Evolutionary conservation across 2,329 filamentous ascomycete species (phyloP).

Genomic region (Nemania serpens): DNA sequence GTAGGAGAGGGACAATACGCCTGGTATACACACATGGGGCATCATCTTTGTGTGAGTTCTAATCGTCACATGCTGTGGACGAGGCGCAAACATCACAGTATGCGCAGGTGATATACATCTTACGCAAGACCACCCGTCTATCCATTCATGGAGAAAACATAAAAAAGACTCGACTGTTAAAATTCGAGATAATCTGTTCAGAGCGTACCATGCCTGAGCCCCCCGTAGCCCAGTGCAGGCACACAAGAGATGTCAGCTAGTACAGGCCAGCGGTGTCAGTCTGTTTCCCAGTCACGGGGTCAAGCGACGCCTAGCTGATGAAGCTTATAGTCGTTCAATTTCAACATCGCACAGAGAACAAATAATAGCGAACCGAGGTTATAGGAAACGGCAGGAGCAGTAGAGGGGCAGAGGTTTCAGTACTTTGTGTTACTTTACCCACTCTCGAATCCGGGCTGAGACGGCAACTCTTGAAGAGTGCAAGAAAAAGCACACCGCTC

Average conservation of each 20-base stretch:
- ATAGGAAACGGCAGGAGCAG: background rate
- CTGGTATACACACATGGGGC: too few relatives aligned
- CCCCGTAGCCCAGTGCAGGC: too few relatives aligned
- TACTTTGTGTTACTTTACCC: background rate
- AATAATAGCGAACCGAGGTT: background rate
- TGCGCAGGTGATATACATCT: background rate
- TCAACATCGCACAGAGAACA: too few relatives aligned
- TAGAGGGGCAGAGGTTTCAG: background rate
- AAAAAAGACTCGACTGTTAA: too few relatives aligned
- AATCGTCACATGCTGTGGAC: too few relatives aligned
- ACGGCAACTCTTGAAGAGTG: background rate
- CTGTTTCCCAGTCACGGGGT: background rate
- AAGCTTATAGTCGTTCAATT: background rate
- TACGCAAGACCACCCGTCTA: background rate
- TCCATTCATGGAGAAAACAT: background rate
- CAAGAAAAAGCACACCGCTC: constrained; percentile 15
- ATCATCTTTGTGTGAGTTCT: too few relatives aligned
- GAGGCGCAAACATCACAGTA: background rate
- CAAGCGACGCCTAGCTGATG: background rate
- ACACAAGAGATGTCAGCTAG: too few relatives aligned
- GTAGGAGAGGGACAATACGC: too few relatives aligned
- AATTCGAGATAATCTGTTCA: background rate
- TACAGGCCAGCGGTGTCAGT: background rate
- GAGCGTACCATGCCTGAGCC: too few relatives aligned
- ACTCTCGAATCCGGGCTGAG: background rate